These are phyloP conservation scores for Psilocybe cyanescens DNA, from an alignment of 768 basidiomycete species.

Conservation along the genomic window DNA sequence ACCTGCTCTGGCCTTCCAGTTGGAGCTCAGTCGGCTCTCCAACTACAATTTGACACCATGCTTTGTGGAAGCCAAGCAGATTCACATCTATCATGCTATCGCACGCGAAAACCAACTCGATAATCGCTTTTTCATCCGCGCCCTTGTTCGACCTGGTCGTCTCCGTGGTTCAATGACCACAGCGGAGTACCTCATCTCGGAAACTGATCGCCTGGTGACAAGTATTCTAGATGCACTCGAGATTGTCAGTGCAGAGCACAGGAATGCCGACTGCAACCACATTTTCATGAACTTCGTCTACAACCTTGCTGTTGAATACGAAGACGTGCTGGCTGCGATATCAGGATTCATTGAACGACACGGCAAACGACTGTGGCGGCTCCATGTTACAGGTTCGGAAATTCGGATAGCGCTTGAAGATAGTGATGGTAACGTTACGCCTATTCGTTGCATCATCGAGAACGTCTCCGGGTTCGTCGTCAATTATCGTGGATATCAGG, in stretches of 20 bases:
- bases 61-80: conserved; percentile 96
- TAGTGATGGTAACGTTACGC: conserved; percentile 90
- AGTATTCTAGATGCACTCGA: conserved; percentile 94
- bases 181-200: conserved; percentile 97
- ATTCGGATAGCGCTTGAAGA: conserved; percentile 96
- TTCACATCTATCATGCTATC: conserved; percentile 96
- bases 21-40: conserved; percentile 94
- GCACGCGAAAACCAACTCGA: conserved; percentile 98
- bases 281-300: conserved; percentile 99
- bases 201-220: conserved; percentile 95
- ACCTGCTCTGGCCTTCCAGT: conserved; percentile 96
- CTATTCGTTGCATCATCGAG: conserved; percentile 97
- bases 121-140: conserved; percentile 97
- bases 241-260: conserved; percentile 86
- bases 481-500: conserved; percentile 97
- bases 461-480: conserved; percentile 99
- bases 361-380: conserved; percentile 96
- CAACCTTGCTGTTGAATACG: conserved; percentile 92
- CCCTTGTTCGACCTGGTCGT: conserved; percentile 93
- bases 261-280: conserved; percentile 96
- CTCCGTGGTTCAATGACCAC: conserved; percentile 91
- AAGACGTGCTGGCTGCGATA: conserved; percentile 95
- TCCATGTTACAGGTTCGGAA: conserved; percentile 97
- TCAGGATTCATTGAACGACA: conserved; percentile 99
- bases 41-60: conserved; percentile 97